phyloP scores from a whole-genome alignment of 345 rosid genomes.

The Citrus reticulata region DNA sequence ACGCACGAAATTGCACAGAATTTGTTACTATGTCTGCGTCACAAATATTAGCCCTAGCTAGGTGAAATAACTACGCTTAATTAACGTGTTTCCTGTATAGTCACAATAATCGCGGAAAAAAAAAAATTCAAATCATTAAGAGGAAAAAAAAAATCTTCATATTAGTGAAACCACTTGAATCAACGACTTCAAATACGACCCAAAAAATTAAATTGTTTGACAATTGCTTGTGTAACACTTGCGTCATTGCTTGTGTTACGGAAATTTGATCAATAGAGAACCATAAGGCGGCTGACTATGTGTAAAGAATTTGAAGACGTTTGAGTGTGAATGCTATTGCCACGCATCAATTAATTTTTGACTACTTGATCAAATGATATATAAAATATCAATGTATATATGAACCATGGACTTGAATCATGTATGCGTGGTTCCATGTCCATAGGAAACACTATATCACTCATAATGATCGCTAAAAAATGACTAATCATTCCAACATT shows the following conservation, averaged over 20 bases:
- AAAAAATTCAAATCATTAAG: too few relatives aligned
- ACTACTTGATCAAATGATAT: not conserved
- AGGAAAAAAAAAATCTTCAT: too few relatives aligned
- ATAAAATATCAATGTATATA: not conserved
- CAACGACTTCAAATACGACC: too few relatives aligned
- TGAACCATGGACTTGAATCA: not conserved
- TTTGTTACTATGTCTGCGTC: not conserved
- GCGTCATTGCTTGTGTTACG: too few relatives aligned
- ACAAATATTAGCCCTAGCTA: too few relatives aligned
- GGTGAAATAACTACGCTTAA: too few relatives aligned
- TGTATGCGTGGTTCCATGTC: not conserved
- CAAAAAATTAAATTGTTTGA: too few relatives aligned
- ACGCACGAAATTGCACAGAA: not conserved
- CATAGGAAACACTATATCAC: slow-evolving; percentile 4
- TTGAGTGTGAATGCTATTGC: not conserved
- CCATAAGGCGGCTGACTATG: not conserved
- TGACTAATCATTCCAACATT: slow-evolving; percentile 21
- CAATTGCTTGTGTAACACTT: too few relatives aligned
- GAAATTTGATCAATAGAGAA: not conserved
- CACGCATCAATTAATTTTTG: not conserved
- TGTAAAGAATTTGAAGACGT: too few relatives aligned
- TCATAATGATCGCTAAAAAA: not conserved
- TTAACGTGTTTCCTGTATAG: too few relatives aligned
- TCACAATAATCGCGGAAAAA: too few relatives aligned
- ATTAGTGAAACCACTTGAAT: too few relatives aligned